Percentiles rank a stretch among this genome's conserved stretches.
Conservation (phyloP, 1,139 yeast genomes). For the Sporopachydermia cereana region DNA sequence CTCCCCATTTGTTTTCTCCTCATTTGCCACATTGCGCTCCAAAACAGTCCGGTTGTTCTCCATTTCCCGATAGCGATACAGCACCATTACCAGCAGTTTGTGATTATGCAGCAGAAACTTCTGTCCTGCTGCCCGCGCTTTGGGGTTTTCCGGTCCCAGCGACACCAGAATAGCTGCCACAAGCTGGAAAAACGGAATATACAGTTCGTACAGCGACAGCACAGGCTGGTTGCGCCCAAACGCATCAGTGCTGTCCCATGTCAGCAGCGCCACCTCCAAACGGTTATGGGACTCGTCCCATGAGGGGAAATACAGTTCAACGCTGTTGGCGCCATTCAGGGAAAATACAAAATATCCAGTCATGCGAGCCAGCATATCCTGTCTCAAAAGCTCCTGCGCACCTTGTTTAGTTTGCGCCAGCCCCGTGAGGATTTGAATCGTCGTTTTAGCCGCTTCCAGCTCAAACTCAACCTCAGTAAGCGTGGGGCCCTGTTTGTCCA, state of each 20-base stretch:
- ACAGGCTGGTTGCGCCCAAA: conserved; percentile 13
- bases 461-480: conserved; percentile 40
- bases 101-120: conserved; percentile 42
- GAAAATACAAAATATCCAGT: conserved; percentile 44
- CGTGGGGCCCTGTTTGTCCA: conserved; percentile 15
- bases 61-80: conserved; percentile 48
- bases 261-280: conserved; percentile 7
- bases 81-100: conserved; percentile 48
- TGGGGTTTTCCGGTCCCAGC: conserved; percentile 67
- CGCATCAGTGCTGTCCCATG: conserved; percentile 6
- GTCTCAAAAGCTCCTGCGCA: conserved; percentile 62
- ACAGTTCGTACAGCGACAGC: conserved; percentile 53
- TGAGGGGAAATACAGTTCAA: conserved; percentile 28
- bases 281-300: conserved; percentile 5
- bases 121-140: conserved; percentile 45
- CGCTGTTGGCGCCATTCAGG: conserved; percentile 74
- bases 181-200: conserved; percentile 71
- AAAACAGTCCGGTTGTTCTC: conserved; percentile 2
- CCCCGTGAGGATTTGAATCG: conserved; percentile 55
- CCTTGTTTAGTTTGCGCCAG: conserved; percentile 71
- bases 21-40: conserved; percentile 16
- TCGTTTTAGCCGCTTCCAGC: conserved; percentile 63
- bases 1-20: conserved; percentile 30
- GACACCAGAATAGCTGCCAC: conserved; percentile 57
- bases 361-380: conserved; percentile 53